These are phyloP conservation scores for Globomyces sp. DNA, from an alignment of 371 early-diverging fungal genomes.

Conservation along the genomic window DNA sequence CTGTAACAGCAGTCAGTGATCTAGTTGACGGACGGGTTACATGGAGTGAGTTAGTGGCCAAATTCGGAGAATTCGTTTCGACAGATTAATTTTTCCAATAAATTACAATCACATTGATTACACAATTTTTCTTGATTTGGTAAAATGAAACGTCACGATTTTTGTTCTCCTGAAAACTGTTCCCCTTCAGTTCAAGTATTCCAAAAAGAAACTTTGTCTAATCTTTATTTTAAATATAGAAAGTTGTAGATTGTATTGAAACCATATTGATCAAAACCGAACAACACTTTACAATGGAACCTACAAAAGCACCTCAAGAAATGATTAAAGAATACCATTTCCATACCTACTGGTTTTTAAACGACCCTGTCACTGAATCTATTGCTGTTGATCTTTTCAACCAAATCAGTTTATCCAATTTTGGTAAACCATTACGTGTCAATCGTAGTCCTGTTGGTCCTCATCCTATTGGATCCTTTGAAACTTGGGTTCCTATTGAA, in stretches of 20 bases:
- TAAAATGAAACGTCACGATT: no score
- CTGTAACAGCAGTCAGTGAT: slow-evolving; percentile 69
- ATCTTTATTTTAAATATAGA: no score
- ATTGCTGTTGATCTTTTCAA: slow-evolving; percentile 45
- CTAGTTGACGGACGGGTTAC: slow-evolving; percentile 63
- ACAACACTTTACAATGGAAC: no score
- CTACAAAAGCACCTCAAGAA: no score
- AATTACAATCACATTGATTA: no score
- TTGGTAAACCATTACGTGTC: slow-evolving; percentile 50
- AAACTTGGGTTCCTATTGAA: slow-evolving; percentile 58
- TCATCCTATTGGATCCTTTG: slow-evolving; percentile 44
- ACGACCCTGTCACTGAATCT: slow-evolving; percentile 33
- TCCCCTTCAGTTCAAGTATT: no score
- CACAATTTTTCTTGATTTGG: no score
- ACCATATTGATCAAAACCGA: no score
- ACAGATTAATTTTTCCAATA: no score
- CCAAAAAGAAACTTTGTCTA: no score
- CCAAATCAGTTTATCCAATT: slow-evolving; percentile 44
- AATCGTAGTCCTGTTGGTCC: slow-evolving; percentile 45
- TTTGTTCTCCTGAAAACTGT: no score
- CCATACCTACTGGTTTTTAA: slow-evolving; percentile 58
- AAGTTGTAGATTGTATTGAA: no score
- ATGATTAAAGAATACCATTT: slow-evolving; percentile 58
- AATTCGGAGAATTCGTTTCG: not conserved
- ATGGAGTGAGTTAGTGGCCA: slow-evolving; percentile 63